Percentiles rank a stretch among this genome's conserved stretches.
Evolutionary conservation across 805 yeast species (phyloP).

Genomic region (Starmerella floricola): DNA sequence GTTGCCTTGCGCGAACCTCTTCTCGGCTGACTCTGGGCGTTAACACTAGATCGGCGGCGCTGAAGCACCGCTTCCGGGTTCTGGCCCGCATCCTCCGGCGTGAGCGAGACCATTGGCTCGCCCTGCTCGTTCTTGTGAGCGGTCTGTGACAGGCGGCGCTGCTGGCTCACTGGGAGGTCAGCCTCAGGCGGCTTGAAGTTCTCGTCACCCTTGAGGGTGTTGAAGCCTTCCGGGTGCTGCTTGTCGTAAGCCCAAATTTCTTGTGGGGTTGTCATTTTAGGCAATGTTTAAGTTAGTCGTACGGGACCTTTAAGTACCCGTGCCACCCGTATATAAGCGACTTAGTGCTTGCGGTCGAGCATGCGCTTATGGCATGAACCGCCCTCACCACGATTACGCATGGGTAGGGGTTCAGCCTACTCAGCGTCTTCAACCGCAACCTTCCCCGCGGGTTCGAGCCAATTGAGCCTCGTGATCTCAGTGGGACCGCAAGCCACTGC

Average conservation of each 20-base stretch:
- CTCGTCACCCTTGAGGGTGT: constrained; percentile 15
- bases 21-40: neutral
- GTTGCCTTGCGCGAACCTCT: constrained; percentile 16
- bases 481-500: neutral
- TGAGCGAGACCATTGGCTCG: constrained; percentile 6
- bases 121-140: constrained; percentile 12
- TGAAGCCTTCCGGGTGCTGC: constrained; percentile 15
- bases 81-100: constrained; percentile 13
- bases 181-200: constrained; percentile 14
- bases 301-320: no score
- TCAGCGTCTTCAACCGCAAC: neutral
- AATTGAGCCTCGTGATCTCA: neutral
- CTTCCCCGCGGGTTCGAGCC: neutral
- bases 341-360: no score
- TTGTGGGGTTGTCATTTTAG: neutral
- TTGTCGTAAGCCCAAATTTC: constrained; percentile 16
- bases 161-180: constrained; percentile 10
- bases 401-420: neutral
- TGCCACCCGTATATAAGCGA: no score
- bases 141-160: constrained; percentile 11
- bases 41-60: constrained; percentile 16
- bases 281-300: no score
- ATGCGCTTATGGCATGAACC: no score
- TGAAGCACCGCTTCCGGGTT: constrained; percentile 10
- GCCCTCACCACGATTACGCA: no score